These are phyloP conservation scores for Ashbya aceris DNA, from an alignment of 1,139 yeast genomes.

Conservation along the genomic window DNA sequence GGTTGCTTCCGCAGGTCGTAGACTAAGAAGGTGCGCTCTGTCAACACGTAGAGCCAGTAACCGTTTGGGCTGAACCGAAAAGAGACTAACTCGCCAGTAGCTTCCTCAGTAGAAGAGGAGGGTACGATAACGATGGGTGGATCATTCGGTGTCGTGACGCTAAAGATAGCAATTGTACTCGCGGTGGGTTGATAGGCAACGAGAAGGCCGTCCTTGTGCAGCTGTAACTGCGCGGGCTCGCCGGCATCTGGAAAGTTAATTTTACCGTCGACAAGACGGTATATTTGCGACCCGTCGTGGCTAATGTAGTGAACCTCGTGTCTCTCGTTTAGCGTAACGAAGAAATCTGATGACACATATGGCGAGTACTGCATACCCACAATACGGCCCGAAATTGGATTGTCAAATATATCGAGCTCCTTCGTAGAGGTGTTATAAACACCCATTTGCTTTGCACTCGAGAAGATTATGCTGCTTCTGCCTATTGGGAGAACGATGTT, in stretches of 20 bases:
- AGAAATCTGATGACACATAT: not conserved
- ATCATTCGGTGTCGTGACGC: slow-evolving; percentile 13
- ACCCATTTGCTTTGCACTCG: not conserved
- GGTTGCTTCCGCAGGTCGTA: slow-evolving; percentile 47
- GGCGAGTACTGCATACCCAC: not conserved
- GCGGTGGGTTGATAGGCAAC: slow-evolving; percentile 16
- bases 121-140: slow-evolving; percentile 11
- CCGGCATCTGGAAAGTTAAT: not conserved
- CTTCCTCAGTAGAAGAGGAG: slow-evolving; percentile 12
- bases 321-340: not conserved
- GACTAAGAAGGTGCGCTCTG: slow-evolving; percentile 32
- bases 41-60: slow-evolving; percentile 46
- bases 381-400: not conserved
- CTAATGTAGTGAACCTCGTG: not conserved
- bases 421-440: not conserved
- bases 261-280: not conserved
- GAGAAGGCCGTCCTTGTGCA: slow-evolving; percentile 25
- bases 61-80: slow-evolving; percentile 60
- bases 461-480: not conserved
- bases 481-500: not conserved
- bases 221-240: not conserved
- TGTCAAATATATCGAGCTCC: not conserved
- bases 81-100: slow-evolving; percentile 29
- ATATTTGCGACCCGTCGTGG: not conserved
- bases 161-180: slow-evolving; percentile 12